These are phyloP conservation scores for Carex kokanica DNA, from an alignment of 176 grass and related monocot species.

Conservation along the genomic window DNA sequence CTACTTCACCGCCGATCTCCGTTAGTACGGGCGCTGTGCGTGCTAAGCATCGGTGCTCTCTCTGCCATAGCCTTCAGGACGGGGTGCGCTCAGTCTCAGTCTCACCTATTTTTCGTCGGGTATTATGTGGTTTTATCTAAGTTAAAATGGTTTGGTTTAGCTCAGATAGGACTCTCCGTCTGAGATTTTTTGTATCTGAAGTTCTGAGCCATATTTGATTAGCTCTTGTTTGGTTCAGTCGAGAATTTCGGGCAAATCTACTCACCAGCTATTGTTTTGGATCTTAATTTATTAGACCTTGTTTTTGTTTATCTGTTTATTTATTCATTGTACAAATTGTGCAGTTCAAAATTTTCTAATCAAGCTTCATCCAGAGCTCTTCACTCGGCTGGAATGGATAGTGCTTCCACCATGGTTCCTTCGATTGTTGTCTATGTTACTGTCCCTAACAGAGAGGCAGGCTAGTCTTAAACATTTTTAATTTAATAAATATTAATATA, in stretches of 20 bases:
- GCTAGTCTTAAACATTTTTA: conserved; percentile 14
- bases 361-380: conserved; percentile 36
- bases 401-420: conserved; percentile 51
- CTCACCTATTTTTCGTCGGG: no score
- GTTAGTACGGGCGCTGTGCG: conserved; percentile 37
- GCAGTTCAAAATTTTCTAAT: conserved; percentile 14
- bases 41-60: conserved; percentile 53
- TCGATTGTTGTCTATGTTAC: conserved; percentile 97
- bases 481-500: neutral
- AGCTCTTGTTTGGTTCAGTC: conserved; percentile 6
- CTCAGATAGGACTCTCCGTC: neutral
- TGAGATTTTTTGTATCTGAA: neutral
- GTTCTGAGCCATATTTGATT: neutral
- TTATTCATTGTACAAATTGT: neutral
- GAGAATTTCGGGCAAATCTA: neutral
- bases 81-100: conserved; percentile 44
- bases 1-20: conserved; percentile 15
- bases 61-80: conserved; percentile 44
- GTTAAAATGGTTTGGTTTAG: neutral
- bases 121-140: neutral
- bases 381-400: conserved; percentile 58
- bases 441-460: conserved; percentile 79
- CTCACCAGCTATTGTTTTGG: neutral
- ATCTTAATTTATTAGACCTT: neutral
- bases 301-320: neutral